Percentiles rank a stretch among this genome's conserved stretches.
phyloP scores from a whole-genome alignment of 371 early-diverging fungal species.

The Smittium culicis region DNA sequence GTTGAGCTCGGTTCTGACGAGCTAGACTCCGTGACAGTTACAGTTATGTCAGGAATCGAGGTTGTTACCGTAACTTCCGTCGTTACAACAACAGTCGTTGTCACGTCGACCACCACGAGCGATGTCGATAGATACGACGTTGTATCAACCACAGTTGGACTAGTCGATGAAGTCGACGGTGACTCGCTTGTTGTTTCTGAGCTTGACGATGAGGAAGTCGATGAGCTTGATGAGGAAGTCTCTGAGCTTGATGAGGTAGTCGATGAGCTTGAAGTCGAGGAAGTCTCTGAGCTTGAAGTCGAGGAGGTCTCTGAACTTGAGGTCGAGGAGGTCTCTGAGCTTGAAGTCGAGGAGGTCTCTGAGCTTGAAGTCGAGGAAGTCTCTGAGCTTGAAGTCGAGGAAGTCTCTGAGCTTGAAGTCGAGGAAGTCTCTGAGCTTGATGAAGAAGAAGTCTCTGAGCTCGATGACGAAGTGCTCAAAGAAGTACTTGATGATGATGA shows the following conservation, averaged over 20 bases:
- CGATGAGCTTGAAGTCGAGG: no score
- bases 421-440: neutral
- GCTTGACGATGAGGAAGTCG: neutral
- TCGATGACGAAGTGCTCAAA: no score
- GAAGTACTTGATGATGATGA: neutral
- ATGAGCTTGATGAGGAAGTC: neutral
- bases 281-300: neutral
- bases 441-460: no score
- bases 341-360: neutral
- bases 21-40: neutral
- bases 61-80: conserved; percentile 3
- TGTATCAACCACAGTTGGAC: neutral
- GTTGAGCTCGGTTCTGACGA: neutral
- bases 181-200: neutral
- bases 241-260: neutral
- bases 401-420: no score
- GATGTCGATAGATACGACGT: neutral
- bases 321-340: neutral
- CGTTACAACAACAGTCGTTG: neutral
- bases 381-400: neutral
- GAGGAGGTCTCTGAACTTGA: neutral
- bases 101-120: neutral
- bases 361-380: neutral
- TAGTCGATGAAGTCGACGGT: neutral
- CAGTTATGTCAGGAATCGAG: neutral